Evolutionary conservation across 495 filamentous ascomycete genomes (phyloP).

Genomic region (Penicillium desertorum): DNA sequence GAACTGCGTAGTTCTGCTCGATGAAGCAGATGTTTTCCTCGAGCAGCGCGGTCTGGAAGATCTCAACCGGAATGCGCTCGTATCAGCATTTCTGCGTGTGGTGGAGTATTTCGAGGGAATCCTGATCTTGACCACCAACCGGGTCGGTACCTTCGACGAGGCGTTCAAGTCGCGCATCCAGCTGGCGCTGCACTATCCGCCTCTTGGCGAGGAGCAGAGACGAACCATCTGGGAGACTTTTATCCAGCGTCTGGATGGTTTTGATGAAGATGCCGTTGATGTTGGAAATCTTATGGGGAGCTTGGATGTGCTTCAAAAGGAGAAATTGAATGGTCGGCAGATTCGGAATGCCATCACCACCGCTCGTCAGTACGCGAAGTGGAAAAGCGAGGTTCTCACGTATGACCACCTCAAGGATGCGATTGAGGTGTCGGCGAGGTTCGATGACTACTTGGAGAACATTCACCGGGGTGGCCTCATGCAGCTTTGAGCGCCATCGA

Average conservation of each 20-base stretch:
- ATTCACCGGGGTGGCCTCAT: background rate
- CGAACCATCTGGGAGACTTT: conserved; percentile 43
- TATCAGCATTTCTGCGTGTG: conserved; percentile 53
- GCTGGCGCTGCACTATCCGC: conserved; percentile 41
- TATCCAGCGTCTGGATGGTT: conserved; percentile 20
- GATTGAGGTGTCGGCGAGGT: conserved; percentile 18
- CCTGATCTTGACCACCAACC: conserved; percentile 36
- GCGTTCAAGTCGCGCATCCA: conserved; percentile 54
- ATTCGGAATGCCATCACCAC: conserved; percentile 33
- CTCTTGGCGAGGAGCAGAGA: conserved; percentile 18
- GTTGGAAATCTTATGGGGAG: conserved; percentile 14
- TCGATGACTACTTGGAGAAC: conserved; percentile 14
- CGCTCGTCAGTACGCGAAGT: conserved; percentile 22
- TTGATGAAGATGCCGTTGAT: background rate
- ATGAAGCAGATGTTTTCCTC: conserved; percentile 60
- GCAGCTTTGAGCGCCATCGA: background rate
- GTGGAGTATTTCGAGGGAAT: conserved; percentile 57
- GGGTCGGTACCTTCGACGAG: conserved; percentile 50
- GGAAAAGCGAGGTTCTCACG: conserved; percentile 15
- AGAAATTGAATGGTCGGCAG: conserved; percentile 41
- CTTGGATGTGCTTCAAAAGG: conserved; percentile 20
- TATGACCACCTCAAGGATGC: conserved; percentile 24
- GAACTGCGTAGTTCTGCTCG: conserved; percentile 53
- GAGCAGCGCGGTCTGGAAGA: conserved; percentile 41
- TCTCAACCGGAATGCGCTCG: conserved; percentile 49